Evolutionary conservation across 345 rosid genomes (phyloP).

Genomic region (Camelina hispida): DNA sequence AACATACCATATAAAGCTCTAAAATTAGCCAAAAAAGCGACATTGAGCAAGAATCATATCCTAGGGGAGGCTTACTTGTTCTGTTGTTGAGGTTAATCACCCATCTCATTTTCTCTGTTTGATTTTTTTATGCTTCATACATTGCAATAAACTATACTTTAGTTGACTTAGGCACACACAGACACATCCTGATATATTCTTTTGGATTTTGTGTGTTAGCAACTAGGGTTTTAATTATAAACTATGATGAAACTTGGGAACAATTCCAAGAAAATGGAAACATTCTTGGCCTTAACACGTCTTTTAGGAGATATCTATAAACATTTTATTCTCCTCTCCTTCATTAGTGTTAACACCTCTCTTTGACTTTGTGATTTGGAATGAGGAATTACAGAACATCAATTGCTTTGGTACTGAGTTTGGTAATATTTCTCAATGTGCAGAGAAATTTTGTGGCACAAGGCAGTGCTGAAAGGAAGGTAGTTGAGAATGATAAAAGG

Average conservation of each 20-base stretch:
- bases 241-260: neutral
- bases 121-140: neutral
- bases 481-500: neutral
- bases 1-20: neutral
- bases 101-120: neutral
- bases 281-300: neutral
- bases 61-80: neutral
- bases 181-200: neutral
- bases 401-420: neutral
- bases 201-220: neutral
- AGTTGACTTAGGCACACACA: conserved; percentile 10
- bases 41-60: neutral
- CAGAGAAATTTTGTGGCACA: conserved; percentile 9
- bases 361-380: neutral
- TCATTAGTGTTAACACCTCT: neutral
- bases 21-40: neutral
- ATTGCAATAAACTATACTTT: neutral
- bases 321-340: neutral
- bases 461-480: conserved; percentile 6
- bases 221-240: neutral
- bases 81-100: neutral
- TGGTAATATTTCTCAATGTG: conserved; percentile 23
- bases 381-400: conserved; percentile 23
- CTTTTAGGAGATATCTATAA: neutral
- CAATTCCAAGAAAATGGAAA: conserved; percentile 16